A percentile compares a stretch with the other conserved stretches of the same genome.
Evolutionary conservation across 345 rosid genomes (phyloP).

Genomic region (Ricinus communis): DNA sequence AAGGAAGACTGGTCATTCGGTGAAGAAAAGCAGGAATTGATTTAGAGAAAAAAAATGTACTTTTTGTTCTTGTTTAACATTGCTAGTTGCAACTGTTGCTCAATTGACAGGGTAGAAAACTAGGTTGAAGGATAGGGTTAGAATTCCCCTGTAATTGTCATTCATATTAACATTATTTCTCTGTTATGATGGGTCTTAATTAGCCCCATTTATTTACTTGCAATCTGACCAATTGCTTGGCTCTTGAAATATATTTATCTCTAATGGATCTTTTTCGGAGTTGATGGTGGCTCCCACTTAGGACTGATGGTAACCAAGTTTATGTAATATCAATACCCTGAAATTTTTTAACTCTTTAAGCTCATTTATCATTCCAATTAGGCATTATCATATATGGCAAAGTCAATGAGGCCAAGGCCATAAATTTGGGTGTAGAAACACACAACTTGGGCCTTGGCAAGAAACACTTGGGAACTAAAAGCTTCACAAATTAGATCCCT

Average conservation of each 20-base stretch:
- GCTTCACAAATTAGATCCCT: no score
- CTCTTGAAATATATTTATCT: neutral
- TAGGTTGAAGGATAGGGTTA: slow-evolving; percentile 24
- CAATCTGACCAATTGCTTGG: slow-evolving; percentile 20
- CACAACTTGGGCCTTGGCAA: no score
- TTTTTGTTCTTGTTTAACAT: slow-evolving; percentile 30
- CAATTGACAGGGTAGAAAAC: slow-evolving; percentile 31
- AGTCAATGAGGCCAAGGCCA: no score
- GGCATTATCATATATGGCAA: no score
- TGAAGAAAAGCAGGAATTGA: slow-evolving; percentile 43
- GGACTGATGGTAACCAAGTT: no score
- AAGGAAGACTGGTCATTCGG: slow-evolving; percentile 88
- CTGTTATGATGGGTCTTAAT: slow-evolving; percentile 15
- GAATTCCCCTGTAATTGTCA: slow-evolving; percentile 33
- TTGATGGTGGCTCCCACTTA: no score
- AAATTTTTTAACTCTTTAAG: no score
- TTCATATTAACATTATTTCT: slow-evolving; percentile 26
- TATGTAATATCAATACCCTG: no score
- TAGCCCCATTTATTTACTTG: slow-evolving; percentile 26
- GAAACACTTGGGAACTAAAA: no score
- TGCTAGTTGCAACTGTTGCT: slow-evolving; percentile 43
- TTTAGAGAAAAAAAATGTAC: neutral
- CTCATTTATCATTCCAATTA: no score
- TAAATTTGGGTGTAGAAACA: no score
- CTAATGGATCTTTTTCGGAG: no score